Conservation (phyloP, 225 moss, liverwort and hornwort species). For the Neckera pumila region DNA sequence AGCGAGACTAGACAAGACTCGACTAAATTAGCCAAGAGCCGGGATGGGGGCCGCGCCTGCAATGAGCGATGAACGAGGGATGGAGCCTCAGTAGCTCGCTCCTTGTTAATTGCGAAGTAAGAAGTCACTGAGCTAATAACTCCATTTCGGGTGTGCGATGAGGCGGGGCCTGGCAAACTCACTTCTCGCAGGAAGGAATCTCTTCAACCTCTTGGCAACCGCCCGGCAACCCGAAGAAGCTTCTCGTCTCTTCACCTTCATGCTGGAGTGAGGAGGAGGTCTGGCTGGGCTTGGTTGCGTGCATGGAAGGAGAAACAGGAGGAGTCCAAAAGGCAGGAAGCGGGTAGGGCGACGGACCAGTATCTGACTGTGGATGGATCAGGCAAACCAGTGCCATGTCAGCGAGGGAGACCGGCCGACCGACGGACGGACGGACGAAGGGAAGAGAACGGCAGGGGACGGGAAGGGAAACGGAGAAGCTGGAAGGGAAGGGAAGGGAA, state of each 20-base stretch:
- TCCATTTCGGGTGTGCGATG: neutral
- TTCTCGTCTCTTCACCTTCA: constrained; percentile 21
- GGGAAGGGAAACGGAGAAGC: no score
- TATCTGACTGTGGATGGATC: neutral
- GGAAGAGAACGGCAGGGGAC: no score
- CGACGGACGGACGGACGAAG: neutral
- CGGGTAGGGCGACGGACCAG: neutral
- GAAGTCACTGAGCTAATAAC: no score
- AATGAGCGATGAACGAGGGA: neutral
- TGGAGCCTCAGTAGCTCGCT: neutral
- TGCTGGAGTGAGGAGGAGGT: no score
- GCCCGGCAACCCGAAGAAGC: constrained; percentile 56
- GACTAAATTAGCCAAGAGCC: neutral
- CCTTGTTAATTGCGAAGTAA: neutral
- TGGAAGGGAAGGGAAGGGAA: neutral
- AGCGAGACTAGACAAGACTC: neutral
- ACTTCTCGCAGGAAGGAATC: neutral
- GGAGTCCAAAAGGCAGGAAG: neutral
- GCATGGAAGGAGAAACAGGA: neutral
- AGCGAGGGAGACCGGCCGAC: neutral
- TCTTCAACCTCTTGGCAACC: constrained; percentile 53
- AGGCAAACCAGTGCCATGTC: neutral
- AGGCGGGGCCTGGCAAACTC: no score
- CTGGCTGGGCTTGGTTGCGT: neutral
- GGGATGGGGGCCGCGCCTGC: no score